A percentile compares a stretch with the other conserved stretches of the same genome.
Evolutionary conservation across 1,284 basidiomycete genomes (phyloP).

Genomic region (Malassezia nana): DNA sequence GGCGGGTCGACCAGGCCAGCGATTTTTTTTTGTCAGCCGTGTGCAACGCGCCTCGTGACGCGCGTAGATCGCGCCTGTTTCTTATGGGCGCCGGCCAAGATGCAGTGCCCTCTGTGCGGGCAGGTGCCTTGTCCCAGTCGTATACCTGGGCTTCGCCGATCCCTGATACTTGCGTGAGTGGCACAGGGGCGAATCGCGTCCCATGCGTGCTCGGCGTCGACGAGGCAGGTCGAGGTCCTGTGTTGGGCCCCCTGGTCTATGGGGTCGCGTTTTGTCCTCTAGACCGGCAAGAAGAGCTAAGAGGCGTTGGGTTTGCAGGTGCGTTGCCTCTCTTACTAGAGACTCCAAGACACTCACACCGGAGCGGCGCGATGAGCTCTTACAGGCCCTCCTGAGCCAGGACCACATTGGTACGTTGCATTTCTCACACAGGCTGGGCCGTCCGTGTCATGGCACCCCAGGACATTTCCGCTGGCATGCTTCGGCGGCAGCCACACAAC

Average conservation of each 20-base stretch:
- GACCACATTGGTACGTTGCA: constrained; percentile 10
- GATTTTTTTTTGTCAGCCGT: constrained; percentile 9
- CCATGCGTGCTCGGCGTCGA: constrained; percentile 66
- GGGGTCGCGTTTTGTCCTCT: constrained; percentile 84
- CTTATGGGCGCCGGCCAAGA: neutral
- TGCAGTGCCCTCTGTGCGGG: constrained; percentile 17
- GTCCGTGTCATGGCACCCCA: constrained; percentile 74
- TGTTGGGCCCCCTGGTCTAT: constrained; percentile 81
- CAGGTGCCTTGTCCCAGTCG: constrained; percentile 5
- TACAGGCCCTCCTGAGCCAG: constrained; percentile 37
- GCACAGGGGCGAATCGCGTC: constrained; percentile 18
- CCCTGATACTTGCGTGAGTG: constrained; percentile 11
- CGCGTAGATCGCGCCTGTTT: neutral
- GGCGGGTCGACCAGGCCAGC: neutral
- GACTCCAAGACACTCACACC: constrained; percentile 85
- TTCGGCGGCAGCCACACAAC: constrained; percentile 70
- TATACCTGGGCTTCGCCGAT: constrained; percentile 18
- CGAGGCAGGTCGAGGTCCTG: constrained; percentile 89
- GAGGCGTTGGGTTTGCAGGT: constrained; percentile 81
- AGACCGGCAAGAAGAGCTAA: constrained; percentile 64
- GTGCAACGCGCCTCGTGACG: neutral
- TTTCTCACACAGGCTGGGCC: constrained; percentile 57
- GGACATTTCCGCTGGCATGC: constrained; percentile 83
- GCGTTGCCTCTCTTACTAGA: constrained; percentile 39
- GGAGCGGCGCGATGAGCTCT: constrained; percentile 48